Percentiles rank a stretch among this genome's conserved stretches.
These are phyloP conservation scores for Malassezia psittaci DNA, from an alignment of 1,284 basidiomycete species.

Conservation along the genomic window DNA sequence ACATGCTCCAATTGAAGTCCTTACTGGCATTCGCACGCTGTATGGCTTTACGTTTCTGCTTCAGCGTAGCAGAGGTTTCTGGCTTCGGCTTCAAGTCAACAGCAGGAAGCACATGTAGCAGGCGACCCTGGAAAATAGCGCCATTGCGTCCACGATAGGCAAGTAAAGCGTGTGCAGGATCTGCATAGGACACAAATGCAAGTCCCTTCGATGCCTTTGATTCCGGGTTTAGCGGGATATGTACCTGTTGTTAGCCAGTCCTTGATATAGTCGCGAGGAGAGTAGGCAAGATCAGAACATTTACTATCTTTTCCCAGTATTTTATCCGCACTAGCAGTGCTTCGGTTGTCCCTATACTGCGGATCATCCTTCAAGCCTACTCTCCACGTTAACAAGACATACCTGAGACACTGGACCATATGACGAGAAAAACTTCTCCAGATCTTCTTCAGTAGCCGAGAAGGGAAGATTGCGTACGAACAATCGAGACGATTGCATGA, in stretches of 20 bases:
- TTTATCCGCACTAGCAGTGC: slow-evolving; percentile 26
- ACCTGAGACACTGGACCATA: slow-evolving; percentile 60
- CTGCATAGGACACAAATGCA: slow-evolving; percentile 65
- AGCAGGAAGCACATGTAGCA: slow-evolving; percentile 79
- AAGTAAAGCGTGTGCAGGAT: slow-evolving; percentile 59
- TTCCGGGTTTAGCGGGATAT: slow-evolving; percentile 64
- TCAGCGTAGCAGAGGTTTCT: slow-evolving; percentile 41
- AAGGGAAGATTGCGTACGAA: slow-evolving; percentile 88
- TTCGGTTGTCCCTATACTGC: slow-evolving; percentile 47
- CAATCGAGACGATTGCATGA: slow-evolving; percentile 67
- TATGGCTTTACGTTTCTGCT: slow-evolving; percentile 57
- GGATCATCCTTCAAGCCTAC: slow-evolving; percentile 27
- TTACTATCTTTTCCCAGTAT: slow-evolving; percentile 47
- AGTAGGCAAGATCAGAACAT: slow-evolving; percentile 18
- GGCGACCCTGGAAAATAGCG: slow-evolving; percentile 77
- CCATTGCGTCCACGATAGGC: slow-evolving; percentile 74
- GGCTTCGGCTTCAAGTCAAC: slow-evolving; percentile 53
- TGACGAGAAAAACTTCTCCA: slow-evolving; percentile 59
- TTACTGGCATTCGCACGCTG: slow-evolving; percentile 64
- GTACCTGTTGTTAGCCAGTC: slow-evolving; percentile 55
- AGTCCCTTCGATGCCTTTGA: slow-evolving; percentile 64
- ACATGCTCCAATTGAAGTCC: slow-evolving; percentile 88
- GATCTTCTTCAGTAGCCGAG: slow-evolving; percentile 64
- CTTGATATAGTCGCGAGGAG: too few relatives aligned
- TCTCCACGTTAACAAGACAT: slow-evolving; percentile 17